Base-by-base conservation (phyloP, 1,139 yeast genomes). In the Geotrichum phurueaensis region DNA sequence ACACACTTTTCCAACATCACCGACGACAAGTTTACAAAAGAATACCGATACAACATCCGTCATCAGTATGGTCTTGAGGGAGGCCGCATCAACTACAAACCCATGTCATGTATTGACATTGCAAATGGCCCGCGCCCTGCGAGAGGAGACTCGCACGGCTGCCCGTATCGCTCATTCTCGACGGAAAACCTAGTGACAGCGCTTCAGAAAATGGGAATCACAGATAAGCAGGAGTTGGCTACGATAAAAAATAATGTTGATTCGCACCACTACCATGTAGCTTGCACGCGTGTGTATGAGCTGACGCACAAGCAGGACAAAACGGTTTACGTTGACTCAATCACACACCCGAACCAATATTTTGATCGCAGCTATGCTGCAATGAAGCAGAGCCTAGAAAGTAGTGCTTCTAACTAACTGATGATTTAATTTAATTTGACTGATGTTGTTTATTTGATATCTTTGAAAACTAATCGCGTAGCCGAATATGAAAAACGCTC, bases 1-100 rank as follows among this genome's bases (percentile, higher is more conserved):
- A 77, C 77, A 62, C 87, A 86, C 67, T 91, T 92, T 73, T 83
- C 90, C 13, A 75, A 75, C 61, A 80, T 87, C 74, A 80, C 86
- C 1, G 75, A 83, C 60, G 97, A 91, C 63, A 84, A 84, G 66
- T 92, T 91, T 75, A 84, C 86, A 72, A 91, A 92, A 73, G 96
- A 92, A 69, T 92, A 94, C 76, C 79, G 83, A 62, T 94, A 94
- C 78, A 89, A 89, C 69, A 82, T 94, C 67, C 82, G 96, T 63
- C 98, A 95, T 73, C 82, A 81, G 65, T 94, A 94, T 71, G 99
- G 98, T 58, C 78, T 90, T 62, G 97, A 90, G 73, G 99, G 99
- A 67, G 87, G 87, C 15, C 78, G 97, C 64, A 87, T 84, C 68
- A 88, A 90, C 68, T 91, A 90, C 75, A 83, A 83, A 67, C 96